phyloP scores from a whole-genome alignment of 1,284 basidiomycete genomes.

The Microbotryum saponariae region DNA sequence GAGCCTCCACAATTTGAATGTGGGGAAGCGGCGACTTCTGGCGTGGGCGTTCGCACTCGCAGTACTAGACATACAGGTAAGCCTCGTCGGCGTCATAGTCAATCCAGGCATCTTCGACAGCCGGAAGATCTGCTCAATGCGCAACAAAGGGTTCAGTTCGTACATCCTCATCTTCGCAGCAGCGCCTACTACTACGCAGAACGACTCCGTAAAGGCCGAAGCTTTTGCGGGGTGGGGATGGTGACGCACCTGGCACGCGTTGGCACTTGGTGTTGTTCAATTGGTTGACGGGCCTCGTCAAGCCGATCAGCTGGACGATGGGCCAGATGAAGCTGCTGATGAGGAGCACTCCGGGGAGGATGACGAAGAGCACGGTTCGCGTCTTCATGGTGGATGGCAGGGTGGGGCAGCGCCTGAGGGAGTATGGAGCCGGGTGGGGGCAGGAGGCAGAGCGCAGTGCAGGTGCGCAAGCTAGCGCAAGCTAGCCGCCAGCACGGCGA shows the following conservation, averaged over 20 bases:
- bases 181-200: not conserved
- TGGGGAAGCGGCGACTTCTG: not conserved
- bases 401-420: not conserved
- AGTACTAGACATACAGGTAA: constrained; percentile 13
- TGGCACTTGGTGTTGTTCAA: constrained; percentile 22
- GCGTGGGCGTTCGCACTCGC: not conserved
- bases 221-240: not conserved
- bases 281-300: not conserved
- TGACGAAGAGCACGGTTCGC: not conserved
- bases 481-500: no score
- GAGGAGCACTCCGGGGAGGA: constrained; percentile 1
- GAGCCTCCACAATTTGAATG: no score
- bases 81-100: constrained; percentile 11
- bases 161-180: not conserved
- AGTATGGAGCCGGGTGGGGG: not conserved
- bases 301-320: constrained; percentile 5
- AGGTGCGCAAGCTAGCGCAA: no score
- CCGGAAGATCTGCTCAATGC: constrained; percentile 5
- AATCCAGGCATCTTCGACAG: constrained; percentile 25
- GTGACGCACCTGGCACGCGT: constrained; percentile 12
- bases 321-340: not conserved
- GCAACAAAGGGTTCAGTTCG: not conserved
- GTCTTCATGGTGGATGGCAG: constrained; percentile 1
- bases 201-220: not conserved
- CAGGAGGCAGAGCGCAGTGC: no score